Conservation (phyloP, 345 rosid species). For the Rhodamnia rubescens region DNA sequence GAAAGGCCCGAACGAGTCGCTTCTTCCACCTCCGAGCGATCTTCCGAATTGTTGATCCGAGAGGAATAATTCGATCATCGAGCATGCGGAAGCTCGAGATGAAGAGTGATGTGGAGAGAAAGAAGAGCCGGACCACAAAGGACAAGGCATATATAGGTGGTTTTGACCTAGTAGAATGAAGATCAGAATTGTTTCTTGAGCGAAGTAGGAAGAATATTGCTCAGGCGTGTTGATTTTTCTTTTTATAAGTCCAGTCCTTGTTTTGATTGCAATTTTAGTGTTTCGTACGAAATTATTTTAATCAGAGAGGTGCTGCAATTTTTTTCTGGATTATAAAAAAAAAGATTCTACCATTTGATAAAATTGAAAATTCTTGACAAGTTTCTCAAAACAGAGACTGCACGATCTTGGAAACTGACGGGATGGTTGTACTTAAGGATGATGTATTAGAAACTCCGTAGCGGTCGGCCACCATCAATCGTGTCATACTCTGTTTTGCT, state of each 20-base stretch:
- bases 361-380: neutral
- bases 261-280: neutral
- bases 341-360: neutral
- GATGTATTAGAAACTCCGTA: neutral
- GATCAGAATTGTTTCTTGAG: neutral
- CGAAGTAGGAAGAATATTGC: neutral
- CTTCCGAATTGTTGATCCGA: conserved; percentile 61
- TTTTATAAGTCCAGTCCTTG: neutral
- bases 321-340: neutral
- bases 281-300: neutral
- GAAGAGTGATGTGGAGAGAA: neutral
- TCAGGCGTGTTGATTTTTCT: neutral
- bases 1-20: conserved; percentile 71
- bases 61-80: neutral
- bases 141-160: neutral
- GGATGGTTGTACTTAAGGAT: neutral
- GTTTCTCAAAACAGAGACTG: neutral
- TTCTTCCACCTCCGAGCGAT: conserved; percentile 87
- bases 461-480: neutral
- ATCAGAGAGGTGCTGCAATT: neutral
- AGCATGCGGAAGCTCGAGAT: neutral
- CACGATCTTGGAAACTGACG: neutral
- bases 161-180: neutral
- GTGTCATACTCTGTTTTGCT: no score
- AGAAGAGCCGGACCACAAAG: neutral